Percentiles rank a stretch among this genome's conserved stretches.
phyloP scores from a whole-genome alignment of 768 basidiomycete species.

The Mrakia frigida region DNA sequence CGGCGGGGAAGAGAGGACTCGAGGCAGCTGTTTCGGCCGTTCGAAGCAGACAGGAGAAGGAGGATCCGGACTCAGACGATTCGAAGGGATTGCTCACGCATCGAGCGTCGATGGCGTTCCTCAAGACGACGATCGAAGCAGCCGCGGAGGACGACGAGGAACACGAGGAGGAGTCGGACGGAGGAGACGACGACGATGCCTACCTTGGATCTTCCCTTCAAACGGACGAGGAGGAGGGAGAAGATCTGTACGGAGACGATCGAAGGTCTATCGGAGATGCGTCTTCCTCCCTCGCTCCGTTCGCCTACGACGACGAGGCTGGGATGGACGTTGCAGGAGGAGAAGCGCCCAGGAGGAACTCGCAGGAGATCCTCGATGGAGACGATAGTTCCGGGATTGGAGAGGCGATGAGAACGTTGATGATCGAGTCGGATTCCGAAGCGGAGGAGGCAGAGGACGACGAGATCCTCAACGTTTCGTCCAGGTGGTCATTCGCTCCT shows the following conservation, averaged over 20 bases:
- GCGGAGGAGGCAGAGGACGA: constrained; percentile 19
- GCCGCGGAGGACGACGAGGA: constrained; percentile 21
- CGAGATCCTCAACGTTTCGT: constrained; percentile 14
- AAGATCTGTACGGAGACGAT: constrained; percentile 10
- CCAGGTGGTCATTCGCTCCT: constrained; percentile 18
- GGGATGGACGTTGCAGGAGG: constrained; percentile 9
- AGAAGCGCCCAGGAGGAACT: not conserved
- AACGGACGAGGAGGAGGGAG: not conserved
- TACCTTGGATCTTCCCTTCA: not conserved
- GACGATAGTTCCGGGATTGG: constrained; percentile 23
- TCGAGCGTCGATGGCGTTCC: constrained; percentile 28
- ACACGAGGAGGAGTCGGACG: constrained; percentile 8
- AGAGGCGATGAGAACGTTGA: constrained; percentile 28
- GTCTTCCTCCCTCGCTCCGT: not conserved
- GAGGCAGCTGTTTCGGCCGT: not conserved
- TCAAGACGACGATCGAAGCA: constrained; percentile 26
- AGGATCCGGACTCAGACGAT: constrained; percentile 7
- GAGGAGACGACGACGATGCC: constrained; percentile 6
- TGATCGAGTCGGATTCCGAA: constrained; percentile 22
- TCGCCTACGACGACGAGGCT: constrained; percentile 17
- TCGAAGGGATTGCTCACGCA: constrained; percentile 13
- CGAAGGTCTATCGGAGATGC: not conserved
- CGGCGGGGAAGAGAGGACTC: constrained; percentile 12
- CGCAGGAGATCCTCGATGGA: not conserved
- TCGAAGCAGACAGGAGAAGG: not conserved